Evolutionary conservation across 805 yeast genomes (phyloP), one percentile per base, ranked within the genome.

Genomic region (Hanseniaspora lindneri): DNA sequence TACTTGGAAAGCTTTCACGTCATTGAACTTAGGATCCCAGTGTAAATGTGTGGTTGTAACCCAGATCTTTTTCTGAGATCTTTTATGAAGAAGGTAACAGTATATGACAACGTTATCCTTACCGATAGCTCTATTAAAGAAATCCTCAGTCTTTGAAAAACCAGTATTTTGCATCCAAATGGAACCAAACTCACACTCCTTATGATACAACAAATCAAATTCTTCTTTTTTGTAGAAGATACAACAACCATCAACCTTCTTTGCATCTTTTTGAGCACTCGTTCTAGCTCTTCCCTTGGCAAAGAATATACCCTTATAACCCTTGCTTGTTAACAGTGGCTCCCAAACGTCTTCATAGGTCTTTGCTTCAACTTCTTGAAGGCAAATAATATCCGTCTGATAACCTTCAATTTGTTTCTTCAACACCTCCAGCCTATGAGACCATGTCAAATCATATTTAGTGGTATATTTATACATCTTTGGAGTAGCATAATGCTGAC

Each of bases 181-280:
- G 53, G 82, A 72, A 57, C 88, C 83, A 66, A 83, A 92, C 64
- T 92, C 98, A 51, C 89, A 72, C 33, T 77, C 70, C 53, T 78
- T 80, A 58, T 80, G 79, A 56, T 77, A 88, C 35, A 81, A 56
- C 53, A 88, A 69, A 51, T 75, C 73, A 64, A 89, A 86, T 60
- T 81, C 79, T 41, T 71, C 65, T 29, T 75, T 68, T 58, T 76
- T 81, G 69, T 74, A 92, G 61, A 89, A 89, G 1, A 88, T 79
- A n/a, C 96, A 96, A 72, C 98, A 92, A 11, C 99, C 99, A 64
- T 92, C 99, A 41, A 92, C 98, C 58, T 83, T 83, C 63, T 80
- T 81, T 23, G 94, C 79, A 55, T 85, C 95, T 51, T 67, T 69
- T 52, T 79, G 81, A 44, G 68, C 72, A 94, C 86, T 84, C 10